Evolutionary conservation across 805 yeast genomes (phyloP).

Genomic region (Saturnispora besseyi): DNA sequence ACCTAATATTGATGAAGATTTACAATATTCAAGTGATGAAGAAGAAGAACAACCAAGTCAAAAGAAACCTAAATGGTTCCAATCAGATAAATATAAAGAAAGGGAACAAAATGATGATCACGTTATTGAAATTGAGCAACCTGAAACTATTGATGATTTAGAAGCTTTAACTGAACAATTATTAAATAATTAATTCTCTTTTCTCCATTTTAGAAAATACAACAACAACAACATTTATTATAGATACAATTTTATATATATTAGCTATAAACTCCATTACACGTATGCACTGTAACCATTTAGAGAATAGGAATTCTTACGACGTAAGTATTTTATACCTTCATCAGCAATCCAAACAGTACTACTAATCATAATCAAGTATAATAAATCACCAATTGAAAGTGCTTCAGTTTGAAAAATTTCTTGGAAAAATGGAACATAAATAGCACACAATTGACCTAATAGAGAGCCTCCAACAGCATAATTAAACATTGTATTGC

Average conservation of each 20-base stretch:
- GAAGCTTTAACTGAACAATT: constrained; percentile 63
- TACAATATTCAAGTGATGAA: constrained; percentile 17
- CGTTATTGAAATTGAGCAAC: constrained; percentile 72
- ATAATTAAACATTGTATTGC: constrained; percentile 83
- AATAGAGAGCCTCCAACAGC: constrained; percentile 83
- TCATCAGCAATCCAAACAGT: constrained; percentile 85
- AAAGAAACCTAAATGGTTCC: constrained; percentile 42
- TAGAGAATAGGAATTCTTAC: constrained; percentile 12
- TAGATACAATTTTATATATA: background rate
- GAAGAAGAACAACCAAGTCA: constrained; percentile 24
- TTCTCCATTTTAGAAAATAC: background rate
- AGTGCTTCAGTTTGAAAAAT: constrained; percentile 94
- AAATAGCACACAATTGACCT: constrained; percentile 91
- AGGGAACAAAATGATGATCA: constrained; percentile 21
- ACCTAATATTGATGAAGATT: constrained; percentile 10
- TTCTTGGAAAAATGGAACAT: constrained; percentile 84
- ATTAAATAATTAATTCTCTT: background rate
- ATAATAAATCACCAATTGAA: constrained; percentile 56
- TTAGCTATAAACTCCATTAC: constrained; percentile 9
- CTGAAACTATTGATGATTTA: constrained; percentile 86
- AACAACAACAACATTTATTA: background rate
- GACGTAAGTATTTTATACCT: constrained; percentile 46
- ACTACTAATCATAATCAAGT: constrained; percentile 57
- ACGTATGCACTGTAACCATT: constrained; percentile 25
- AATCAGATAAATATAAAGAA: constrained; percentile 25